Conservation (phyloP, 768 basidiomycete genomes). For the Calocybe gangraenosa region DNA sequence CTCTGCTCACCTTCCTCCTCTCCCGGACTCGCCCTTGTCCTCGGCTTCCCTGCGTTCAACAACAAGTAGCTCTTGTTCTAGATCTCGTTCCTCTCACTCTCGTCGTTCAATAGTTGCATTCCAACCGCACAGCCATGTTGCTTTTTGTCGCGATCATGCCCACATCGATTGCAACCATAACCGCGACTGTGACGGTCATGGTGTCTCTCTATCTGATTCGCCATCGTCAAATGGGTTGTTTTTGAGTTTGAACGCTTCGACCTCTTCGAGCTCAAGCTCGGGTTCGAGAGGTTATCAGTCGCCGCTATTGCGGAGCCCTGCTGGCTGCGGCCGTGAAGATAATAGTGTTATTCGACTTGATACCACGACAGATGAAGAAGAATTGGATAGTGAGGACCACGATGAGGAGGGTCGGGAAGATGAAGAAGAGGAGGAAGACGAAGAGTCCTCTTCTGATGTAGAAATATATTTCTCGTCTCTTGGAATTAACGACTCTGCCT, state of each 20-base stretch:
- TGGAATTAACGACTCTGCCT: constrained; percentile 25
- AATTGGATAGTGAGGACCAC: not conserved
- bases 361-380: constrained; percentile 5
- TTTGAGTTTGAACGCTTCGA: not conserved
- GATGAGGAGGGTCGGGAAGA: not conserved
- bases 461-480: constrained; percentile 33
- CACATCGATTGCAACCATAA: too few relatives aligned
- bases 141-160: too few relatives aligned
- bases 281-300: not conserved
- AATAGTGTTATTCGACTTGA: constrained; percentile 7
- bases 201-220: too few relatives aligned
- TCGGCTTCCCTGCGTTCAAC: not conserved
- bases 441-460: constrained; percentile 20
- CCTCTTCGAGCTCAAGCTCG: constrained; percentile 8
- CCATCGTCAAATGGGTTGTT: too few relatives aligned
- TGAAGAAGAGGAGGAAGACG: constrained; percentile 11
- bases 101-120: not conserved
- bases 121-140: too few relatives aligned
- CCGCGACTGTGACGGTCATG: too few relatives aligned
- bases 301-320: not conserved
- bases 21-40: constrained; percentile 7
- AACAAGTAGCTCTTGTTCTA: not conserved
- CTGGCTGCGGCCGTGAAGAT: not conserved
- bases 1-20: constrained; percentile 9
- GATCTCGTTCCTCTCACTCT: constrained; percentile 5